Evolutionary conservation across 2,329 filamentous ascomycete species (phyloP), one percentile per base, ranked within the genome.

Genomic region (Byssoonygena ceratinophila): DNA sequence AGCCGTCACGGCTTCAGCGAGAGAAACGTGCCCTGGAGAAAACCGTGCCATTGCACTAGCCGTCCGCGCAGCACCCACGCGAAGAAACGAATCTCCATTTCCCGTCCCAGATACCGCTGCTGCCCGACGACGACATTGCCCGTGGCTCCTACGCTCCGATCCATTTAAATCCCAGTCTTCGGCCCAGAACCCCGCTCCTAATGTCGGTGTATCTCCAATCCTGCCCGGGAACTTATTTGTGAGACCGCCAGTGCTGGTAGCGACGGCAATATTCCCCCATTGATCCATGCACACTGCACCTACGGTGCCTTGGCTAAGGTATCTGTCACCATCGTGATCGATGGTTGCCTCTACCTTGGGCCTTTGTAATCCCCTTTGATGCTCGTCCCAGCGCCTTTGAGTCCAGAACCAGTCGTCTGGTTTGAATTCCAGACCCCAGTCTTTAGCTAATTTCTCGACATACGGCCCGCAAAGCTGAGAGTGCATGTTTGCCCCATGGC

Each of bases 141-240:
- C 40, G 27, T 12, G 40, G 9, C n/a, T 8, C 6, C 22, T 4
- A 16, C 16, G 31, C 34, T 48, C 16, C 18, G 40, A 2, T 16
- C 22, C 34, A n/a, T n/a, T 43, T 20, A 37, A 7, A 6, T 69
- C 67, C 87, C 87, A 94, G 59, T 89, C 80, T 64, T 94, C 89
- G 0, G 89, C 87, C 87, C 88, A 95, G 67, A 89, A 95, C 0
- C 89, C 89, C 0, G 88, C 85, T 0, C 89, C 89, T 0, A 89
- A 72, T 0, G 84, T 84, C 0, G 89, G 88, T 9, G 89, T 95
- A 64, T 95, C 89, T 0, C 89, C 89, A 57, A 94, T 83, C 18
- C 89, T 75, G 0, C 88, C 89, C 0, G 86, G 85, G 51, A 91
- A 70, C 71, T 95, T 95, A 66, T 95, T 95, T 20, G 89, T 95